phyloP scores from a whole-genome alignment of 306 rosid genomes.

The Lathyrus tuberosus region DNA sequence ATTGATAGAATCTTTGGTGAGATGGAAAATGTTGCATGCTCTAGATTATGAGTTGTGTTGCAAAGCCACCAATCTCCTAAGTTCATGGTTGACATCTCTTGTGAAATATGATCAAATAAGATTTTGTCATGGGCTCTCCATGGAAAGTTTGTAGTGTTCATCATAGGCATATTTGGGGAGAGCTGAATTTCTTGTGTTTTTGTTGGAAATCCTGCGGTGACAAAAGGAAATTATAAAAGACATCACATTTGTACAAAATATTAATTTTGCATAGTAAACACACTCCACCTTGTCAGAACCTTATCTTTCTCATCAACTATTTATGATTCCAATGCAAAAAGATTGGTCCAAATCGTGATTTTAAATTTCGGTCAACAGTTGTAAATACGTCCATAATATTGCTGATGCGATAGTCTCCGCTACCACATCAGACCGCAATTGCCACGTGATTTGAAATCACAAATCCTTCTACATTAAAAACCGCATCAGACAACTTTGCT shows the following conservation, averaged over 20 bases:
- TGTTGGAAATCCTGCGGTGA: slow-evolving; percentile 34
- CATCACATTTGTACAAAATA: not conserved
- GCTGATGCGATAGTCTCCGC: too few relatives aligned
- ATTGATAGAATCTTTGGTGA: slow-evolving; percentile 42
- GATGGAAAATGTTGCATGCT: slow-evolving; percentile 31
- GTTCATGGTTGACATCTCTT: slow-evolving; percentile 10
- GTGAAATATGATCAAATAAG: not conserved
- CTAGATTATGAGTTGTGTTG: slow-evolving; percentile 42
- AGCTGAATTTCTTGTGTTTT: slow-evolving; percentile 33
- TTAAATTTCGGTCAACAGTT: too few relatives aligned
- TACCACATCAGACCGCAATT: too few relatives aligned
- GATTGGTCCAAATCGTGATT: too few relatives aligned
- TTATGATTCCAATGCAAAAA: too few relatives aligned
- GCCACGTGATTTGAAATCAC: too few relatives aligned
- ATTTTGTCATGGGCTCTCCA: slow-evolving; percentile 19
- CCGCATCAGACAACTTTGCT: too few relatives aligned
- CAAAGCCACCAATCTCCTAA: slow-evolving; percentile 45
- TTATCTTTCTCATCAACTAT: too few relatives aligned
- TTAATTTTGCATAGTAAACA: too few relatives aligned
- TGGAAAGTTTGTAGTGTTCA: slow-evolving; percentile 17
- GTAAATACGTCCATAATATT: too few relatives aligned
- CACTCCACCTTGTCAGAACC: too few relatives aligned
- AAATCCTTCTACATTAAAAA: too few relatives aligned
- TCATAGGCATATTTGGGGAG: slow-evolving; percentile 37
- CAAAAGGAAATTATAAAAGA: not conserved